Evolutionary conservation across 768 basidiomycete species (phyloP).

Genomic region (Hericium coralloides): DNA sequence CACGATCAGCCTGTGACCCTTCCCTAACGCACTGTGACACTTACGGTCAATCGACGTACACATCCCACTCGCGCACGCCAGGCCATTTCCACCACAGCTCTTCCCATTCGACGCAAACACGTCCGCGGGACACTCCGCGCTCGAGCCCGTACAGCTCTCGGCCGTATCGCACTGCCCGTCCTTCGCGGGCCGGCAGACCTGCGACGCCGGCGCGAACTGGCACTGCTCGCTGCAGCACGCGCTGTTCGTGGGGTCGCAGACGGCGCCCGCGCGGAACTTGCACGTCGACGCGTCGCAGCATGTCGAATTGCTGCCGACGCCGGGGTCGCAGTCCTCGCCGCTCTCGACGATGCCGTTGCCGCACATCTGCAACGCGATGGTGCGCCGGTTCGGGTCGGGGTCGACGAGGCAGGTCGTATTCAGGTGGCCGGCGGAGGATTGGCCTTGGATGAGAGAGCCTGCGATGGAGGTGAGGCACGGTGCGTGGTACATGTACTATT

Average conservation of each 20-base stretch:
- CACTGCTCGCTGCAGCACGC: slow-evolving; percentile 69
- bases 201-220: slow-evolving; percentile 54
- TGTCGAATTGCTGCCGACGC: slow-evolving; percentile 41
- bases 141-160: slow-evolving; percentile 72
- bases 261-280: slow-evolving; percentile 62
- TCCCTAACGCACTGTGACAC: slow-evolving; percentile 19
- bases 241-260: slow-evolving; percentile 72
- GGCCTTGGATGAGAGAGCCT: slow-evolving; percentile 61
- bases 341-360: slow-evolving; percentile 77
- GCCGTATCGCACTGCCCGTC: slow-evolving; percentile 61
- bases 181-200: slow-evolving; percentile 62
- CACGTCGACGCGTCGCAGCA: slow-evolving; percentile 74
- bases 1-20: neutral
- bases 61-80: slow-evolving; percentile 68
- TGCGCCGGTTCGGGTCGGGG: slow-evolving; percentile 36
- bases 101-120: slow-evolving; percentile 52
- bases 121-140: slow-evolving; percentile 64
- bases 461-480: neutral
- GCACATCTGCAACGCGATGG: slow-evolving; percentile 63
- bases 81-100: slow-evolving; percentile 52
- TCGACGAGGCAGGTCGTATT: slow-evolving; percentile 58
- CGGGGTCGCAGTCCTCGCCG: slow-evolving; percentile 88
- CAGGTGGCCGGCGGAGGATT: slow-evolving; percentile 28
- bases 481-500: too few species aligned
- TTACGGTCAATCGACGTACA: slow-evolving; percentile 68